Evolutionary conservation across 352 stramenopile genomes (phyloP), one percentile per base, ranked within the genome.

Genomic region (Thraustochytrium aureum): DNA sequence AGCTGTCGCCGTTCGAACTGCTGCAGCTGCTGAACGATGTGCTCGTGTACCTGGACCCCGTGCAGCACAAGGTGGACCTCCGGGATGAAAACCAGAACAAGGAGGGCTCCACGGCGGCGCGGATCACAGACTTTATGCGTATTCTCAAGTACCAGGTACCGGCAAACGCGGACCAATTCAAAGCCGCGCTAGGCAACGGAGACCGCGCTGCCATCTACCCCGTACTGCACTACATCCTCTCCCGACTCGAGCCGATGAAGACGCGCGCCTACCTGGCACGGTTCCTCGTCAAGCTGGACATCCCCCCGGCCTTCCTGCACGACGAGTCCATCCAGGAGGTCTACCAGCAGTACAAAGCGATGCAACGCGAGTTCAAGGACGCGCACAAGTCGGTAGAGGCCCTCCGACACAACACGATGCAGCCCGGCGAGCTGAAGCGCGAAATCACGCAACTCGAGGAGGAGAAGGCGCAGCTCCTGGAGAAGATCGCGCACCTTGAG

Each of bases 1-100:
- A 97, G 85, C 96, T 97, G 81, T 90, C 88, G 74, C 81, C 88
- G 2, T 62, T 94, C 54, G 93, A 98, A 79, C 85, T 97, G 60
- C 87, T 98, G 10, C 91, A 97, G 86, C 89, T 96, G 54, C 88
- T 98, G 7, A 95, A 96, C 82, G 91, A 97, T 76, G 91, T 97
- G 17, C 91, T 97, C 81, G 86, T 86, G 22, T 88, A 93, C 74
- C 92, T 97, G 69, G 91, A 97, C 84, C 47, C 86, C 22, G 83
- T 83, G 30, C 88, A 92, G 41, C 87, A 95, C 75, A 89, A 91
- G 45, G 88, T 94, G 45, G 91, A 97, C 83, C 67, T 96, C 45
- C 88, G 91, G 5, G 85, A 86, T n/a, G 90, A 95, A 72, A 82
- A 88, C 0, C 89, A 94, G 81, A 89, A 96, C 43, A 84, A 87